Evolutionary conservation across 768 basidiomycete genomes (phyloP).

Genomic region (Chalciporus piperatus): DNA sequence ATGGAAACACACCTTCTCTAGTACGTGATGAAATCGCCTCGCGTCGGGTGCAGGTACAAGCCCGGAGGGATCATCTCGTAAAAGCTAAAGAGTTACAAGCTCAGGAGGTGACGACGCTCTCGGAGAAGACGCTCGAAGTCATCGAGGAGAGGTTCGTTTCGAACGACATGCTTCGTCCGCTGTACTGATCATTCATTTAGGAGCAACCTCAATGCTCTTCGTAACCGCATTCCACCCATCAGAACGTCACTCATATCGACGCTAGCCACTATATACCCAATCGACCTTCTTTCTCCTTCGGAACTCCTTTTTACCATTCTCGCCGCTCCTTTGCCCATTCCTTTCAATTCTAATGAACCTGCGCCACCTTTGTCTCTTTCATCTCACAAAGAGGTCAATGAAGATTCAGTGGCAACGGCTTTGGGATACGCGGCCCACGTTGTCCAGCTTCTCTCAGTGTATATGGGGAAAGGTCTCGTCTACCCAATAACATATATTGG

Average conservation of each 20-base stretch:
- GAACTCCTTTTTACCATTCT: conserved; percentile 90
- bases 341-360: conserved; percentile 67
- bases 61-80: conserved; percentile 46
- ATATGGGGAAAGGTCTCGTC: conserved; percentile 70
- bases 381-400: conserved; percentile 69
- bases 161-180: conserved; percentile 1
- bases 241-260: conserved; percentile 66
- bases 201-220: conserved; percentile 44
- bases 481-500: conserved; percentile 92
- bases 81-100: conserved; percentile 41
- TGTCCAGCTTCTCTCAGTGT: conserved; percentile 75
- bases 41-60: conserved; percentile 42
- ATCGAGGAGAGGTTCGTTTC: conserved; percentile 38
- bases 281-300: conserved; percentile 78
- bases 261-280: conserved; percentile 81
- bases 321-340: conserved; percentile 88
- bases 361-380: conserved; percentile 75
- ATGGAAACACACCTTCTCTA: conserved; percentile 22
- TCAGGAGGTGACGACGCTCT: conserved; percentile 26
- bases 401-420: conserved; percentile 85
- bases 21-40: conserved; percentile 42
- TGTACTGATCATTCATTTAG: conserved; percentile 36
- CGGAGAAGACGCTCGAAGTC: conserved; percentile 33
- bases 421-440: conserved; percentile 89
- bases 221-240: conserved; percentile 46